Evolutionary conservation across 2,329 filamentous ascomycete genomes (phyloP).

Genomic region (Uncinocarpus reesii): DNA sequence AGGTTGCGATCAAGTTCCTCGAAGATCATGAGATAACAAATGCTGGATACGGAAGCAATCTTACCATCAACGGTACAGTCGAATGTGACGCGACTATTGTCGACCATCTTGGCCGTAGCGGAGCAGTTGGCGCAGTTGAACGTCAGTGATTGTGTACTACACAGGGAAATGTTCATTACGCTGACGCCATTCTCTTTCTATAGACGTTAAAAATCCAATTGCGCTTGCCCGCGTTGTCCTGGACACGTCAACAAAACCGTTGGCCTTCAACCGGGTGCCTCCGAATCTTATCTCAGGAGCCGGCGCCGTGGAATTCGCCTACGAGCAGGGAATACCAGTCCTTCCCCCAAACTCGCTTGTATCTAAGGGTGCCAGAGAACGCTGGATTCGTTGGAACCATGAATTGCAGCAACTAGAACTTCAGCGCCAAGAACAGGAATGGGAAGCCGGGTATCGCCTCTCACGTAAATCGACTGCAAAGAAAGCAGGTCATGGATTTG

Average conservation of each 20-base stretch:
- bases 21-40: slow-evolving; percentile 96
- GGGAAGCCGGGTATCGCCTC: slow-evolving; percentile 13
- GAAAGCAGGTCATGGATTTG: not conserved
- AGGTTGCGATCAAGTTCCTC: slow-evolving; percentile 74
- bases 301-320: slow-evolving; percentile 78
- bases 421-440: slow-evolving; percentile 21
- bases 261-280: slow-evolving; percentile 81
- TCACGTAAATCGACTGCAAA: slow-evolving; percentile 2
- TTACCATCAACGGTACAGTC: slow-evolving; percentile 79
- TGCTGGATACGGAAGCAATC: slow-evolving; percentile 88
- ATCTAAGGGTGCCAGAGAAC: slow-evolving; percentile 66
- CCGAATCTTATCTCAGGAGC: slow-evolving; percentile 82
- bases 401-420: slow-evolving; percentile 49
- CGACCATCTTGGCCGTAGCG: slow-evolving; percentile 81
- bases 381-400: slow-evolving; percentile 64
- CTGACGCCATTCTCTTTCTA: slow-evolving; percentile 1
- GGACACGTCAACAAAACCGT: slow-evolving; percentile 60
- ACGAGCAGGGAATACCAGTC: slow-evolving; percentile 62
- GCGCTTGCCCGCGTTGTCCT: slow-evolving; percentile 74
- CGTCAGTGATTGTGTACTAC: slow-evolving; percentile 48
- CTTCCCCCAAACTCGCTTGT: slow-evolving; percentile 67
- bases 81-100: slow-evolving; percentile 93
- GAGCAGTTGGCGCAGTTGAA: slow-evolving; percentile 80
- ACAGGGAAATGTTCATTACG: not conserved
- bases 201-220: slow-evolving; percentile 88